These are phyloP conservation scores for Alternaria conjuncta DNA, from an alignment of 2,329 filamentous ascomycete species.

Conservation along the genomic window DNA sequence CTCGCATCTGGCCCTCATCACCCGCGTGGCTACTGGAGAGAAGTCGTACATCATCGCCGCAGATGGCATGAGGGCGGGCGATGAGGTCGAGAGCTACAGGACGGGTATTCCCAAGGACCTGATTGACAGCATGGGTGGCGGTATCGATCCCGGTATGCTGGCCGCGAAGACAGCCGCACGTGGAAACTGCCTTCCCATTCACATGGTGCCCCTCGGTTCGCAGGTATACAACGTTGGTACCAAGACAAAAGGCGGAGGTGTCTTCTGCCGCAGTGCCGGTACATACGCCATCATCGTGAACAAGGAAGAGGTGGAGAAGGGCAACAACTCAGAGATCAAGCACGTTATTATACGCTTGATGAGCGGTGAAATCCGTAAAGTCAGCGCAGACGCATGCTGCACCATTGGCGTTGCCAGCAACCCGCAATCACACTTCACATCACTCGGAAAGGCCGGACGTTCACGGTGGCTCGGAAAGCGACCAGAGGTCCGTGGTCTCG, in stretches of 20 bases:
- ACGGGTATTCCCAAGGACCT: constrained; percentile 86
- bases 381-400: constrained; percentile 90
- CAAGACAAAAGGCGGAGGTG: constrained; percentile 72
- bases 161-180: constrained; percentile 92
- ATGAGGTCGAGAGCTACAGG: constrained; percentile 90
- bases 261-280: constrained; percentile 93
- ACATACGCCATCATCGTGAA: constrained; percentile 88
- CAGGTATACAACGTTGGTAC: constrained; percentile 89
- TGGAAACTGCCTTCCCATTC: constrained; percentile 92
- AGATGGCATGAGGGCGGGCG: constrained; percentile 90
- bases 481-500: constrained; percentile 93
- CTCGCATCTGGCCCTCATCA: constrained; percentile 89
- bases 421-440: constrained; percentile 84
- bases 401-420: constrained; percentile 97
- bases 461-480: constrained; percentile 93
- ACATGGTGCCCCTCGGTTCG: constrained; percentile 96
- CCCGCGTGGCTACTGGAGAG: constrained; percentile 72
- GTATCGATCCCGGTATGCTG: constrained; percentile 92
- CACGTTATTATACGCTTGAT: constrained; percentile 86
- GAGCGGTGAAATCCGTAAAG: constrained; percentile 88
- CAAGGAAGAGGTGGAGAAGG: constrained; percentile 76
- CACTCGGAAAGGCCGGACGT: constrained; percentile 93
- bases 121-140: constrained; percentile 88
- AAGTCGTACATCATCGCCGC: constrained; percentile 95
- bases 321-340: constrained; percentile 67